Percentiles rank a stretch among this genome's conserved stretches.
Evolutionary conservation across 1,284 basidiomycete genomes (phyloP).

Genomic region (Heterobasidion annosum): DNA sequence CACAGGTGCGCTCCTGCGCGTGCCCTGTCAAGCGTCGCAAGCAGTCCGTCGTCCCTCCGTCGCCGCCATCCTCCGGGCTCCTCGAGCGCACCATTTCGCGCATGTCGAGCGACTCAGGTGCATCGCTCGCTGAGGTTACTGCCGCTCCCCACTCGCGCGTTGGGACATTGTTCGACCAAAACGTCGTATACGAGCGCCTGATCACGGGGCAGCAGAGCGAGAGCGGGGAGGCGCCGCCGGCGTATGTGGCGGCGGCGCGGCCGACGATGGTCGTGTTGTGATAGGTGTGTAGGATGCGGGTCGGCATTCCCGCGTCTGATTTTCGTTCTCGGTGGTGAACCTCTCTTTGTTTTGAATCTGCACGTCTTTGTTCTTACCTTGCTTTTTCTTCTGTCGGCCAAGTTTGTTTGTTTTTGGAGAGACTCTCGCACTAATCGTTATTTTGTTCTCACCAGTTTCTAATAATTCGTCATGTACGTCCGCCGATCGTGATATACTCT

Average conservation of each 20-base stretch:
- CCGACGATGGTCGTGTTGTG: background rate
- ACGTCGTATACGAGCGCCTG: conserved; percentile 45
- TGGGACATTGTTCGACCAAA: conserved; percentile 29
- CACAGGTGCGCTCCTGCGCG: conserved; percentile 3
- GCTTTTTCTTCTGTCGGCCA: background rate
- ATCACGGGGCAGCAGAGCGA: conserved; percentile 56
- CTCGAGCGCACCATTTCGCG: background rate
- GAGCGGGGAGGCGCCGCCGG: conserved; percentile 55
- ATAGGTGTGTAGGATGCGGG: too few relatives aligned
- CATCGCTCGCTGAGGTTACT: conserved; percentile 1
- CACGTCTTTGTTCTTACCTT: background rate
- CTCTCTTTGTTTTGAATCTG: too few relatives aligned
- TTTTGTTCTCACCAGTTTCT: background rate
- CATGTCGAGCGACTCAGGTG: background rate
- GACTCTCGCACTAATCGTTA: background rate
- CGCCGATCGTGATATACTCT: background rate
- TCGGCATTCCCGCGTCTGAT: too few relatives aligned
- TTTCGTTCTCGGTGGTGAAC: too few relatives aligned
- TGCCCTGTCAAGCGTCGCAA: conserved; percentile 2
- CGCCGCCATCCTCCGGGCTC: background rate
- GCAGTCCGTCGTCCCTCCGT: background rate
- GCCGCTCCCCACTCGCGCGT: conserved; percentile 11
- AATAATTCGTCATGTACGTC: background rate
- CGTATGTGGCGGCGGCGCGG: conserved; percentile 25
- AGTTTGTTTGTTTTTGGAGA: background rate